A percentile compares a stretch with the other conserved stretches of the same genome.
phyloP scores from a whole-genome alignment of 805 yeast species.

The Saccharomyces paradoxus region DNA sequence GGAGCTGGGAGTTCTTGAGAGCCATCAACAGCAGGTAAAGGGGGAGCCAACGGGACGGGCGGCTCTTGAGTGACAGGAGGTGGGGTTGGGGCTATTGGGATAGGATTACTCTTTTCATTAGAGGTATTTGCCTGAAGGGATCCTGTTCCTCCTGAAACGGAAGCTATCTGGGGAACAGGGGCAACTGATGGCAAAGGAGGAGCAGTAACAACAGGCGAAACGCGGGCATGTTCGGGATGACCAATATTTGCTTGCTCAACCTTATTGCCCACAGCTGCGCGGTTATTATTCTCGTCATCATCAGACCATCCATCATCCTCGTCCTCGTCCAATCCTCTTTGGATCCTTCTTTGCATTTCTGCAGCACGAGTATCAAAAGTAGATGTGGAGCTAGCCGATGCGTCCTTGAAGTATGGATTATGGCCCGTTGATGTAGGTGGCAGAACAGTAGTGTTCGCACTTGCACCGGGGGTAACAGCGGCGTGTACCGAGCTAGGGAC shows the following conservation, averaged over 20 bases:
- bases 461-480: neutral
- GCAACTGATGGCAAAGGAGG: constrained; percentile 29
- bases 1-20: constrained; percentile 4
- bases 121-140: constrained; percentile 26
- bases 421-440: constrained; percentile 14
- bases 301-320: constrained; percentile 31
- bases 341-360: constrained; percentile 65
- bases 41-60: constrained; percentile 38
- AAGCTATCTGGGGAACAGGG: constrained; percentile 28
- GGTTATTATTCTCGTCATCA: constrained; percentile 29
- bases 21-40: constrained; percentile 28
- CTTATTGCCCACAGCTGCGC: constrained; percentile 24
- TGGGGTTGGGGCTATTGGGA: constrained; percentile 14
- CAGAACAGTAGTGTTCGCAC: neutral
- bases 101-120: constrained; percentile 18
- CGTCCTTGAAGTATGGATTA: constrained; percentile 53
- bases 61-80: constrained; percentile 18
- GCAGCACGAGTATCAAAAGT: constrained; percentile 48
- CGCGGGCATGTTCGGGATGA: neutral
- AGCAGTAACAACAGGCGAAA: constrained; percentile 9
- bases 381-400: constrained; percentile 15
- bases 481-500: neutral
- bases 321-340: constrained; percentile 40
- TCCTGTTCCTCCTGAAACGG: constrained; percentile 6
- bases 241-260: constrained; percentile 14